These are phyloP conservation scores for Dalbergia cochinchinensis DNA, from an alignment of 306 rosid species.

Conservation along the genomic window DNA sequence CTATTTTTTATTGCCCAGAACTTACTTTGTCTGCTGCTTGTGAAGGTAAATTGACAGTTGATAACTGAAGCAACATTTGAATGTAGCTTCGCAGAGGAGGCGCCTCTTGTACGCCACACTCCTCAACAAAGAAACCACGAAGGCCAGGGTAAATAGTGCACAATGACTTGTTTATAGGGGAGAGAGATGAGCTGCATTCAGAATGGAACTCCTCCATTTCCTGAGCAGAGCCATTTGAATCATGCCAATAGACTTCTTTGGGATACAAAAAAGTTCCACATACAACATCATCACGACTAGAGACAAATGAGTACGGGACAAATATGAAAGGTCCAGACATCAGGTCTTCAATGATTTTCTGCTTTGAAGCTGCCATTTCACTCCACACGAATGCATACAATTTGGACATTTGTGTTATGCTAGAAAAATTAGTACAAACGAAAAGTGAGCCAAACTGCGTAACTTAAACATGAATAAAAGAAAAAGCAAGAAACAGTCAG, in stretches of 20 bases:
- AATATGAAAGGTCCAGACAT: slow-evolving; percentile 78
- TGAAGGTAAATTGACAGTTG: slow-evolving; percentile 74
- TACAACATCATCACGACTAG: slow-evolving; percentile 62
- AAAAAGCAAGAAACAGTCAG: not conserved
- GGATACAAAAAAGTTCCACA: slow-evolving; percentile 73
- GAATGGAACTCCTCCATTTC: slow-evolving; percentile 54
- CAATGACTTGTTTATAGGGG: slow-evolving; percentile 64
- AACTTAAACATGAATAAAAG: not conserved
- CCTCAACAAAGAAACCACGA: slow-evolving; percentile 77
- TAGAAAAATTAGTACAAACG: slow-evolving; percentile 47
- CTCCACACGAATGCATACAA: slow-evolving; percentile 81
- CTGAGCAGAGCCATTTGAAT: slow-evolving; percentile 72
- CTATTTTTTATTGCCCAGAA: slow-evolving; percentile 29
- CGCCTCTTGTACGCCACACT: slow-evolving; percentile 69
- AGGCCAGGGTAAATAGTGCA: slow-evolving; percentile 75
- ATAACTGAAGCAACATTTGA: slow-evolving; percentile 80
- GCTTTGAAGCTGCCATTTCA: slow-evolving; percentile 74
- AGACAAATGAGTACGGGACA: slow-evolving; percentile 65
- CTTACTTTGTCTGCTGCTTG: slow-evolving; percentile 79
- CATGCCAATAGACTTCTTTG: slow-evolving; percentile 78
- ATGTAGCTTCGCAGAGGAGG: slow-evolving; percentile 84
- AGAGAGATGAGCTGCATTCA: slow-evolving; percentile 51
- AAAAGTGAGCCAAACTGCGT: slow-evolving; percentile 30
- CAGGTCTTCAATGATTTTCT: slow-evolving; percentile 65
- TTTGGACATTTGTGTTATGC: slow-evolving; percentile 82